A percentile compares a stretch with the other conserved stretches of the same genome.
Evolutionary conservation across 129 eudicot genomes (phyloP).

Genomic region (Flaveria ramosissima): DNA sequence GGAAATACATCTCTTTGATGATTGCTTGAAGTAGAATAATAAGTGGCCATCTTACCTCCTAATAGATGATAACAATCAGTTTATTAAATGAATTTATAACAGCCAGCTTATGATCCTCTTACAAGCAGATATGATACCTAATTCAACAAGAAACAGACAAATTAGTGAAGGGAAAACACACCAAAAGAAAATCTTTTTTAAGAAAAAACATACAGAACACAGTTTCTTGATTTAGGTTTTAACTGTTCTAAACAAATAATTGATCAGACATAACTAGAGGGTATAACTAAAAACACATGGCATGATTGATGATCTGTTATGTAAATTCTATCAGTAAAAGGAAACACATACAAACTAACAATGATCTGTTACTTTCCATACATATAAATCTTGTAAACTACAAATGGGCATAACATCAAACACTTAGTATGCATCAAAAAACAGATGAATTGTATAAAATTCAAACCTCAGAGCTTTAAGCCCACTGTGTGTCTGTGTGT

Average conservation of each 20-base stretch:
- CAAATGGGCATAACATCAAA: slow-evolving; percentile 18
- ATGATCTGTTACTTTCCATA: slow-evolving; percentile 6
- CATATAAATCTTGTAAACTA: slow-evolving; percentile 5
- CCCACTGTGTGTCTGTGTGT: slow-evolving; percentile 15
- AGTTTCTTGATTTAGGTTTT: slow-evolving; percentile 15
- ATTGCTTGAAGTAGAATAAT: slow-evolving; percentile 62
- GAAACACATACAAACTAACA: slow-evolving; percentile 1
- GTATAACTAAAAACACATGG: slow-evolving; percentile 25
- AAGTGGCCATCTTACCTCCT: slow-evolving; percentile 64
- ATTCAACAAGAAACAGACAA: slow-evolving; percentile 24
- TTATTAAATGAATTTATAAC: background rate
- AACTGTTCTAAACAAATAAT: background rate
- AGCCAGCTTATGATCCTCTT: slow-evolving; percentile 17
- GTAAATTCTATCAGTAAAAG: slow-evolving; percentile 12
- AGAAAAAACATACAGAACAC: background rate
- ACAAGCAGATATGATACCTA: slow-evolving; percentile 32
- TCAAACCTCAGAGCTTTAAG: slow-evolving; percentile 14
- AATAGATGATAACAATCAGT: slow-evolving; percentile 6
- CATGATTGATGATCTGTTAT: slow-evolving; percentile 19
- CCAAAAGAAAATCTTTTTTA: background rate
- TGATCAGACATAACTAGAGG: background rate
- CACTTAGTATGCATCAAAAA: slow-evolving; percentile 32
- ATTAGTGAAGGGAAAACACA: background rate
- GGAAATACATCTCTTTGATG: slow-evolving; percentile 64
- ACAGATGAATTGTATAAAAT: slow-evolving; percentile 6